Evolutionary conservation across 345 rosid genomes (phyloP).

Genomic region (Citrus glauca): DNA sequence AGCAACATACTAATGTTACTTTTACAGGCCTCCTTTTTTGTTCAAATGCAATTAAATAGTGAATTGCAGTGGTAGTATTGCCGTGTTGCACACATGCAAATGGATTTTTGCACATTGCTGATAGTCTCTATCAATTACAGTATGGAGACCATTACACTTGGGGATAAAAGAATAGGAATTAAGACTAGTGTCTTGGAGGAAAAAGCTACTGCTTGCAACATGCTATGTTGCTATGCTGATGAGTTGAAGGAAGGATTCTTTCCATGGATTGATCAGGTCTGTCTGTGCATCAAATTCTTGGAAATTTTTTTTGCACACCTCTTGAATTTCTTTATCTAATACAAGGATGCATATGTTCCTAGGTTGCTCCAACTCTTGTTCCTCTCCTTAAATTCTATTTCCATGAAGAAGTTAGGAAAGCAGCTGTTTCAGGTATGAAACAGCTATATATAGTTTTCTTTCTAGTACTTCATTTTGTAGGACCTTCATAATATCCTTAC

Average conservation of each 20-base stretch:
- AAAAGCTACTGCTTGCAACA: constrained; percentile 98
- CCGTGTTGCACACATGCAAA: not conserved
- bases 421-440: constrained; percentile 96
- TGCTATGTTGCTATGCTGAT: constrained; percentile 99
- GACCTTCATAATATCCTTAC: not conserved
- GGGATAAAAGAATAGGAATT: constrained; percentile 98
- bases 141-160: constrained; percentile 99
- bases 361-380: constrained; percentile 96
- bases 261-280: constrained; percentile 98
- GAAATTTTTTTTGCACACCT: not conserved
- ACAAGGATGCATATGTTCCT: constrained; percentile 17
- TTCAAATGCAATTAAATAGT: not conserved
- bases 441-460: not conserved
- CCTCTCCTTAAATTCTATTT: constrained; percentile 98
- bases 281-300: constrained; percentile 9
- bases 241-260: constrained; percentile 98
- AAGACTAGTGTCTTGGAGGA: constrained; percentile 98
- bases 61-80: not conserved
- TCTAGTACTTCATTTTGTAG: not conserved
- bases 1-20: not conserved
- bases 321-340: constrained; percentile 1
- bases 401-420: constrained; percentile 99
- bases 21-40: not conserved
- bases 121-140: constrained; percentile 41
- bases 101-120: constrained; percentile 14